Evolutionary conservation across 2,329 filamentous ascomycete genomes (phyloP).

Genomic region (Trematosphaeria pertusa): DNA sequence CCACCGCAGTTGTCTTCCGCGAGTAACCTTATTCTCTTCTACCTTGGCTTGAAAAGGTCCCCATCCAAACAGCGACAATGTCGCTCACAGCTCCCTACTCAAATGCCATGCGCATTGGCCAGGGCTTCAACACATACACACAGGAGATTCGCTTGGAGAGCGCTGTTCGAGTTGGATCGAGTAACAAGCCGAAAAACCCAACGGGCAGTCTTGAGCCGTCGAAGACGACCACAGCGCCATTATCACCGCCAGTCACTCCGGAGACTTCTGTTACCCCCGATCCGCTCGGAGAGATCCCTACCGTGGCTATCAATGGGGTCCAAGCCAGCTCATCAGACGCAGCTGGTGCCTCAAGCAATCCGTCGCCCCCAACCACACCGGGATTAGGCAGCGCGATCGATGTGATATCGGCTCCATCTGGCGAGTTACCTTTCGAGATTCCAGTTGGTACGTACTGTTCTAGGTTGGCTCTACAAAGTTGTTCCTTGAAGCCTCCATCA

Average conservation of each 20-base stretch:
- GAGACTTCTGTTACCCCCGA: conserved; percentile 3
- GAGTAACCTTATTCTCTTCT: too few relatives aligned
- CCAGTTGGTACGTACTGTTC: too few relatives aligned
- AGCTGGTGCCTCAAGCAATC: not conserved
- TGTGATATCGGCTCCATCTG: conserved; percentile 12
- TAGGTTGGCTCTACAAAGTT: too few relatives aligned
- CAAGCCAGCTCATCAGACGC: not conserved
- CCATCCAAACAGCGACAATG: conserved; percentile 26
- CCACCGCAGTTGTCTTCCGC: too few relatives aligned
- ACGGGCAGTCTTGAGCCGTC: conserved; percentile 4
- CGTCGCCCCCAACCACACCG: not conserved
- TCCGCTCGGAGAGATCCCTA: conserved; percentile 16
- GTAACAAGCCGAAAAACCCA: not conserved
- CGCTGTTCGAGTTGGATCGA: conserved; percentile 39
- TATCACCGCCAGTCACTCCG: conserved; percentile 24
- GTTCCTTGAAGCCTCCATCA: too few relatives aligned
- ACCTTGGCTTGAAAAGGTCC: too few relatives aligned
- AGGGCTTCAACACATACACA: conserved; percentile 51
- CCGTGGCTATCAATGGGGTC: conserved; percentile 25
- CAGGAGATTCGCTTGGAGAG: conserved; percentile 50
- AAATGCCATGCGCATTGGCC: conserved; percentile 46
- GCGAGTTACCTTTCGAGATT: conserved; percentile 23
- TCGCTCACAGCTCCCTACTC: conserved; percentile 47
- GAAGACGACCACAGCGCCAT: conserved; percentile 1
- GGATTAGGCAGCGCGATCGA: conserved; percentile 16